These are phyloP conservation scores for Peronospora tabacina DNA, from an alignment of 352 stramenopile species.

Conservation along the genomic window DNA sequence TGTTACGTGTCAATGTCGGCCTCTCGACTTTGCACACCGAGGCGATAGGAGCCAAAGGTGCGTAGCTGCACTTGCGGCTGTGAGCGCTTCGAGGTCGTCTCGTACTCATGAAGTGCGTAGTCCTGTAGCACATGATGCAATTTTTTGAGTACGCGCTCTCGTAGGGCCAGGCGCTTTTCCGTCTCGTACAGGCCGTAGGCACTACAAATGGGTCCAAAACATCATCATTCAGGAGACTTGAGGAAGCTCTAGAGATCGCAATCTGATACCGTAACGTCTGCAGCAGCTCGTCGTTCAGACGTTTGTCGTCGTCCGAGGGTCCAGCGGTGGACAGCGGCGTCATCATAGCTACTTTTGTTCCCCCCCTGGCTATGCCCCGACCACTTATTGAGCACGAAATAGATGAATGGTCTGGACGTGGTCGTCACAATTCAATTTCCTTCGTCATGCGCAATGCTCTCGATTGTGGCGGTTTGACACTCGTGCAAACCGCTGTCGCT, in stretches of 20 bases:
- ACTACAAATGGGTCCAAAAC: conserved; percentile 19
- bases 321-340: conserved; percentile 63
- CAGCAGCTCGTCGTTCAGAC: conserved; percentile 59
- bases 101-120: conserved; percentile 63
- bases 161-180: conserved; percentile 47
- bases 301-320: conserved; percentile 56
- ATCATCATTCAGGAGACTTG: background rate
- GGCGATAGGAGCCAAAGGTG: conserved; percentile 89
- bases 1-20: conserved; percentile 79
- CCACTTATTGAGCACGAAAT: too few species aligned
- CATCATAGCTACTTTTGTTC: conserved; percentile 37
- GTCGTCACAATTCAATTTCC: background rate
- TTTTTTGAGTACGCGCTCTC: conserved; percentile 58
- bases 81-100: conserved; percentile 26
- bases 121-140: conserved; percentile 62
- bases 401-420: too few species aligned
- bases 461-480: conserved; percentile 34
- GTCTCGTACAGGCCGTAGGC: conserved; percentile 69
- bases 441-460: conserved; percentile 42
- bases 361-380: too few species aligned
- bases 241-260: background rate
- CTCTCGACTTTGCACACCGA: conserved; percentile 80
- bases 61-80: conserved; percentile 48
- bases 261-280: conserved; percentile 45
- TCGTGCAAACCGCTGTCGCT: conserved; percentile 59